Percentiles rank a stretch among this genome's conserved stretches.
Evolutionary conservation across 2,329 filamentous ascomycete genomes (phyloP).

Genomic region (Aspergillus pseudonomiae): DNA sequence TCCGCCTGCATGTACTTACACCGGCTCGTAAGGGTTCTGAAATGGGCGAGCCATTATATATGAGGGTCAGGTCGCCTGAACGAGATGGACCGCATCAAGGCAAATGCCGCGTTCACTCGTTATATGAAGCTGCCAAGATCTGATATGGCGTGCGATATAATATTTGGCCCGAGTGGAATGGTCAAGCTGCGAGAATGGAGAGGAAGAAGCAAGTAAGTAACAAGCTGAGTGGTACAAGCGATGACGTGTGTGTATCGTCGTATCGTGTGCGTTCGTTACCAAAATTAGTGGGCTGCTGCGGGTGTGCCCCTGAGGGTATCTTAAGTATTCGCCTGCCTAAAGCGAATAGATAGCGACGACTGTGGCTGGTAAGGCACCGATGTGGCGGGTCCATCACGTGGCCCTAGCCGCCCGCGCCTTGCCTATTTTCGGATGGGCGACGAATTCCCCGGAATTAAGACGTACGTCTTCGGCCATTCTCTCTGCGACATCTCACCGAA

Average conservation of each 20-base stretch:
- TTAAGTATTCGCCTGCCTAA: neutral
- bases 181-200: neutral
- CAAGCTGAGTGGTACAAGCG: conserved; percentile 11
- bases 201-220: neutral
- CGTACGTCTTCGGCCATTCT: conserved; percentile 16
- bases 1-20: conserved; percentile 24
- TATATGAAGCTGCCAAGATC: neutral
- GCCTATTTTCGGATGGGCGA: conserved; percentile 16
- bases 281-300: neutral
- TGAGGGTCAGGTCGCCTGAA: neutral
- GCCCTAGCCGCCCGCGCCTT: conserved; percentile 16
- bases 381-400: conserved; percentile 23
- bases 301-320: neutral
- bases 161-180: conserved; percentile 5
- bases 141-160: conserved; percentile 3
- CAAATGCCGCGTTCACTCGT: neutral
- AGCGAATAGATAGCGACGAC: neutral
- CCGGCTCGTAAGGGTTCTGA: conserved; percentile 27
- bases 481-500: conserved; percentile 6
- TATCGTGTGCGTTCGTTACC: neutral
- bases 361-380: conserved; percentile 20
- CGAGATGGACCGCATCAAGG: conserved; percentile 2
- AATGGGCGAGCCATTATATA: conserved; percentile 31
- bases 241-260: conserved; percentile 19
- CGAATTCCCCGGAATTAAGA: conserved; percentile 14